phyloP scores from a whole-genome alignment of 768 basidiomycete genomes.

The Macrolepiota albuminosa region DNA sequence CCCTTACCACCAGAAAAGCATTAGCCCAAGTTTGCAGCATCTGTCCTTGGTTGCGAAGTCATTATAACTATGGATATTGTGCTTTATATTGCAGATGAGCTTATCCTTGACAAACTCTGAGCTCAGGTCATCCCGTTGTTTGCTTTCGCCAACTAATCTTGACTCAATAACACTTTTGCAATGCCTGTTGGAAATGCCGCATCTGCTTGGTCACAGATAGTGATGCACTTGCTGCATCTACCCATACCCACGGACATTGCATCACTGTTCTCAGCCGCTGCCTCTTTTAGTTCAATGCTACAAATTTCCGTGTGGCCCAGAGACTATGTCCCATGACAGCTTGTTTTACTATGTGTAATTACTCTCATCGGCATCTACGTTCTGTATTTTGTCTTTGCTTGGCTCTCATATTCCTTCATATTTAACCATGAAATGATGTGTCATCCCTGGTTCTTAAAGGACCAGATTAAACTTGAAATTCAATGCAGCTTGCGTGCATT shows the following conservation, averaged over 20 bases:
- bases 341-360: conserved; percentile 63
- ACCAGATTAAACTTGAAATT: conserved; percentile 85
- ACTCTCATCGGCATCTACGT: conserved; percentile 78
- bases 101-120: conserved; percentile 76
- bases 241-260: conserved; percentile 34
- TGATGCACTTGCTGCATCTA: conserved; percentile 56
- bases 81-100: conserved; percentile 66
- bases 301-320: conserved; percentile 78
- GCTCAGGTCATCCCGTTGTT: conserved; percentile 65
- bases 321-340: conserved; percentile 75
- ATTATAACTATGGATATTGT: conserved; percentile 70
- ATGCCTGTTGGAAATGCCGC: conserved; percentile 25
- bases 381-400: conserved; percentile 89
- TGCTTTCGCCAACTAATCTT: conserved; percentile 30
- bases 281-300: conserved; percentile 23
- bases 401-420: conserved; percentile 74
- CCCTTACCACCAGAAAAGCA: not conserved
- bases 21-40: not conserved
- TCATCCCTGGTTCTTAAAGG: conserved; percentile 89
- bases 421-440: conserved; percentile 96
- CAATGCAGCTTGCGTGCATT: conserved; percentile 67
- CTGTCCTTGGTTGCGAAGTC: not conserved
- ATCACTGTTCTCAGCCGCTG: conserved; percentile 21
- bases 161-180: conserved; percentile 36
- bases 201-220: conserved; percentile 49